Conservation (phyloP, 495 filamentous ascomycete species). For the Neurospora sp. region DNA sequence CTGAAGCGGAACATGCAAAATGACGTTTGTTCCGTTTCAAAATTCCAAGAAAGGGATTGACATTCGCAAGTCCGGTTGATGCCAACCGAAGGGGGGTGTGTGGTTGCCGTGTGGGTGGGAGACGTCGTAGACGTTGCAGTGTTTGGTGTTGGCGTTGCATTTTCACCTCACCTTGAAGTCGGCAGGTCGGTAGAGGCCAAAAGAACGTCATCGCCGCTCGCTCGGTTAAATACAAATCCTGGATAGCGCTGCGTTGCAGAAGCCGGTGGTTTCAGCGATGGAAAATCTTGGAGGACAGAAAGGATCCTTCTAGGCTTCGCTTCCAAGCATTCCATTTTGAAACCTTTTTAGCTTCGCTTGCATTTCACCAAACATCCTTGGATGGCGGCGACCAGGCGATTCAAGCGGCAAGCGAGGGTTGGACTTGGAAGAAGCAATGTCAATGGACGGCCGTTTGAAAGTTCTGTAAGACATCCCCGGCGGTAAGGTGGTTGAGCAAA, state of each 20-base stretch:
- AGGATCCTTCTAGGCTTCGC: no score
- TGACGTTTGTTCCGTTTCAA: background rate
- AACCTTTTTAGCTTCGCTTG: background rate
- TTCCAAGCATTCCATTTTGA: background rate
- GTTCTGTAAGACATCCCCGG: background rate
- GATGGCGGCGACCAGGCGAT: background rate
- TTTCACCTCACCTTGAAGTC: no score
- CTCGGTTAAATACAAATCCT: background rate
- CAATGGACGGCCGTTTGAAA: background rate
- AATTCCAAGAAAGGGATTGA: background rate
- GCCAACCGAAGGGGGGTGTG: background rate
- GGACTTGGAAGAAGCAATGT: no score
- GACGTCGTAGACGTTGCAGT: background rate
- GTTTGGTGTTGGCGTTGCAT: no score
- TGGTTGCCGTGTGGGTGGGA: background rate
- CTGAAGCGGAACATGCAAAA: background rate
- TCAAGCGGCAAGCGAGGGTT: background rate
- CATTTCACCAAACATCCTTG: background rate
- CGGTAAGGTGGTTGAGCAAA: background rate
- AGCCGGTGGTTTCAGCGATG: no score
- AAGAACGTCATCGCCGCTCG: background rate
- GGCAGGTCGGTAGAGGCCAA: no score
- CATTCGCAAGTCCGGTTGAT: background rate
- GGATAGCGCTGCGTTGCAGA: background rate
- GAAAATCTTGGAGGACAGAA: no score